Conservation (phyloP, 192 early-diverging fungal genomes). For the Podila clonocystis region DNA sequence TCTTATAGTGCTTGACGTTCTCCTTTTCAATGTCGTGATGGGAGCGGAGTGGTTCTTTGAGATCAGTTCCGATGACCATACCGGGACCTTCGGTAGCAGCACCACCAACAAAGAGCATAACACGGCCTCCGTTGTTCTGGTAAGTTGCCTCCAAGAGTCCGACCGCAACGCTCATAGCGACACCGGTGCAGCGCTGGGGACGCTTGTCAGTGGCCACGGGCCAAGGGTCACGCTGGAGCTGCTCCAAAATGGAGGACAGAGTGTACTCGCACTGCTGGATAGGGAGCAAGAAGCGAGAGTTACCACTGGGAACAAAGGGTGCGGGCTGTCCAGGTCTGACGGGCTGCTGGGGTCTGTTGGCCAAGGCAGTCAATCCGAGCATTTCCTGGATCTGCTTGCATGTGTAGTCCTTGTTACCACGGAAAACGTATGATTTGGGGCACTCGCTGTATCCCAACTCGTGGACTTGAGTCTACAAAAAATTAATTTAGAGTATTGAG, state of each 20-base stretch:
- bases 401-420: constrained; percentile 95
- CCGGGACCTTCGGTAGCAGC: constrained; percentile 96
- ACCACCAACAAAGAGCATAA: constrained; percentile 95
- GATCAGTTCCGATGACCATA: constrained; percentile 90
- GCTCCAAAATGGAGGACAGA: constrained; percentile 92
- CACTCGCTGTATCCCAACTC: constrained; percentile 96
- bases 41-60: constrained; percentile 95
- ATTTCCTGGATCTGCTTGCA: constrained; percentile 97
- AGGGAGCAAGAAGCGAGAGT: constrained; percentile 85
- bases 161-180: constrained; percentile 92
- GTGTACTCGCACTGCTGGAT: constrained; percentile 97
- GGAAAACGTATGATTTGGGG: constrained; percentile 98
- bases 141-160: constrained; percentile 92
- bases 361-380: constrained; percentile 80
- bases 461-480: constrained; percentile 88
- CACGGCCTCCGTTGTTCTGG: constrained; percentile 90
- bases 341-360: constrained; percentile 53
- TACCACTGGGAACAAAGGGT: constrained; percentile 55
- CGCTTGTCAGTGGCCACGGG: constrained; percentile 91
- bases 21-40: constrained; percentile 99
- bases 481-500: neutral
- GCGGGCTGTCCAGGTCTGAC: constrained; percentile 55
- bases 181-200: constrained; percentile 93
- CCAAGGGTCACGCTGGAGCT: constrained; percentile 98
- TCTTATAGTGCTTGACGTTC: constrained; percentile 90